phyloP scores from a whole-genome alignment of 1,284 basidiomycete species.

The Trichosporon sp. region DNA sequence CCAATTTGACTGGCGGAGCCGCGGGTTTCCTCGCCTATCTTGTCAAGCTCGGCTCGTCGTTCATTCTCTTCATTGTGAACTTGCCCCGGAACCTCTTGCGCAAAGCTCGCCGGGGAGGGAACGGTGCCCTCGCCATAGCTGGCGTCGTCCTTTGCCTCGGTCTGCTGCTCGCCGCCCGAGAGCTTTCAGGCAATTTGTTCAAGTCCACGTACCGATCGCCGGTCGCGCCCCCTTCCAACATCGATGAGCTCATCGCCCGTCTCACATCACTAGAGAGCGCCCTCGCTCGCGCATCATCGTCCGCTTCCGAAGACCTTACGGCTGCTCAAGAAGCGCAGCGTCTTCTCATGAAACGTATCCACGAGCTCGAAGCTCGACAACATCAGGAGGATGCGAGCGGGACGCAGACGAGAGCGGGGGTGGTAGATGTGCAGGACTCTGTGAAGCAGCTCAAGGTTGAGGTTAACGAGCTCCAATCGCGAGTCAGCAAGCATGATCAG shows the following conservation, averaged over 20 bases:
- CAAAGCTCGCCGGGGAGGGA: not conserved
- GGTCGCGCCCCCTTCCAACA: slow-evolving; percentile 65
- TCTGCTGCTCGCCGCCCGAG: not conserved
- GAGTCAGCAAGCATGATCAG: slow-evolving; percentile 4
- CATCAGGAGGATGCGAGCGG: not conserved
- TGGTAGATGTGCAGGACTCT: not conserved
- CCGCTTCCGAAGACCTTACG: slow-evolving; percentile 30
- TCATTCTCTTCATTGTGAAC: not conserved
- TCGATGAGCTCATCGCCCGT: slow-evolving; percentile 70
- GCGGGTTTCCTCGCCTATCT: slow-evolving; percentile 25
- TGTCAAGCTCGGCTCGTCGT: slow-evolving; percentile 3
- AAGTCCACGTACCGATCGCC: slow-evolving; percentile 55
- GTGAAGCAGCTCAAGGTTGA: slow-evolving; percentile 10
- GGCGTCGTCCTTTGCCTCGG: slow-evolving; percentile 25
- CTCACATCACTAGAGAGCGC: slow-evolving; percentile 58
- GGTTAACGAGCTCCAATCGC: not conserved
- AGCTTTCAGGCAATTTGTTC: not conserved
- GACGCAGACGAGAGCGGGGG: not conserved
- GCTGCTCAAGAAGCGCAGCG: slow-evolving; percentile 8
- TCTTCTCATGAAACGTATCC: not conserved
- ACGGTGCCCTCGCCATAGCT: slow-evolving; percentile 34
- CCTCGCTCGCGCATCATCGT: slow-evolving; percentile 43
- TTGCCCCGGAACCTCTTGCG: not conserved
- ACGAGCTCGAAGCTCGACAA: slow-evolving; percentile 4
- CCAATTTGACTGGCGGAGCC: slow-evolving; percentile 21